Base-by-base conservation (phyloP, 106 monocot genomes). In the Dioscorea alata region DNA sequence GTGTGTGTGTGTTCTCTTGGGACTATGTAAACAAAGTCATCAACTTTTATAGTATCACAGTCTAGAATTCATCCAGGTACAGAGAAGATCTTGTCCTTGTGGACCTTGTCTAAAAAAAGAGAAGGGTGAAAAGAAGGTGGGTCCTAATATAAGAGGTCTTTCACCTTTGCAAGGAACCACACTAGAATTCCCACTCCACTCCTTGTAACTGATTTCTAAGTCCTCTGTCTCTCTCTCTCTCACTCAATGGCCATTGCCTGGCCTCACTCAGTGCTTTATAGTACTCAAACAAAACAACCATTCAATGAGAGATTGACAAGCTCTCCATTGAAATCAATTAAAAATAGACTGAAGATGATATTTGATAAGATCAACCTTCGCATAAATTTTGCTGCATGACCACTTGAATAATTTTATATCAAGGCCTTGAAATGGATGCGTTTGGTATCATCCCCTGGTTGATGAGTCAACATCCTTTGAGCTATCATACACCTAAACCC, bases 401-500 rank as follows among this genome's bases (percentile, higher is more conserved):
- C 65, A 66, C 72, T 73, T 73, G 4, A 4, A 42, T 28, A 28
- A 28, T 69, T 33, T 61, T 19, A 50, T 68, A 50, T 49, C 13
- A 31, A 8, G 50, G 31, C 22, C 15, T 71, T 33, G 16, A 69
- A 73, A 49, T 76, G 75, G 74, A 68, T 72, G 82, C 57, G 68
- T 73, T 85, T 77, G 57, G 59, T 63, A 54, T 63, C 60, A 60
- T 72, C 64, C 61, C 60, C 62, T 82, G 71, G 85, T 82, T 86
- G 78, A 57, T 71, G 75, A 63, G 85, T 86, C 85, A 75, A 65
- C 77, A 79, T 82, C 81, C 51, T 50, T 28, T 65, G 73, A 64
- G 69, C 71, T 75, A 78, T 75, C 82, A 82, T 21, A 63, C 63
- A 71, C 78, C 78, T 72, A 74, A 81, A 78, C 51, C 53, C 67